Conservation (phyloP, 2,329 filamentous ascomycete genomes). For the Arachnomyces sp. region DNA sequence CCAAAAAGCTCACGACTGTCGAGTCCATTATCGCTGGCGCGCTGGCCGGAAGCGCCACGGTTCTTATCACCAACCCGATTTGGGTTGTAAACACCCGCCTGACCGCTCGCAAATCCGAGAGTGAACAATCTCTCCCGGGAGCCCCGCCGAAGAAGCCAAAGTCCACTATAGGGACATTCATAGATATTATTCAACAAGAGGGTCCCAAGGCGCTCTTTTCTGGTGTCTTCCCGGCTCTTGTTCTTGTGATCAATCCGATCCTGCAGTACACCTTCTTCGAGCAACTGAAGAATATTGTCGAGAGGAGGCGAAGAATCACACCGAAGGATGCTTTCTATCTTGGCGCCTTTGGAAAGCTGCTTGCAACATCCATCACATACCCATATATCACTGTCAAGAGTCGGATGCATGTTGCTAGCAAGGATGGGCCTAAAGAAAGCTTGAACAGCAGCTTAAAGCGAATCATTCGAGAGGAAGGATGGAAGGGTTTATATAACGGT, state of each 20-base stretch:
- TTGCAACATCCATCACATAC: constrained; percentile 90
- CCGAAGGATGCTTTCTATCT: constrained; percentile 83
- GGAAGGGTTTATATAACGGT: constrained; percentile 86
- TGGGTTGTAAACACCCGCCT: constrained; percentile 99
- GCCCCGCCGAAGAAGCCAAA: constrained; percentile 46
- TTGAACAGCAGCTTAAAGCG: constrained; percentile 68
- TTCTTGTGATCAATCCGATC: constrained; percentile 96
- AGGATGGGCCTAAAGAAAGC: constrained; percentile 67
- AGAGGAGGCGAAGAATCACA: constrained; percentile 68
- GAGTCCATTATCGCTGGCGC: constrained; percentile 95
- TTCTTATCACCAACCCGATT: constrained; percentile 94
- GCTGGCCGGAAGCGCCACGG: constrained; percentile 85
- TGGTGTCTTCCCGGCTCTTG: constrained; percentile 82
- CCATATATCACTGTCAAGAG: constrained; percentile 99
- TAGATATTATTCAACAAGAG: constrained; percentile 73
- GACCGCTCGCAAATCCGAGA: constrained; percentile 72
- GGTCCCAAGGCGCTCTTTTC: constrained; percentile 79
- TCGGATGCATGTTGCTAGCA: constrained; percentile 83
- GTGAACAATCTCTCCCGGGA: constrained; percentile 33
- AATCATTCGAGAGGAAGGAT: constrained; percentile 85
- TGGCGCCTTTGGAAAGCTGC: constrained; percentile 85
- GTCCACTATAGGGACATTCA: constrained; percentile 71
- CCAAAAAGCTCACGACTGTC: constrained; percentile 75
- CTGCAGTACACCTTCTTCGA: constrained; percentile 98
- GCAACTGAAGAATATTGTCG: constrained; percentile 86